Conservation (phyloP, 768 basidiomycete species). For the Dictyophora rubrovolvata region DNA sequence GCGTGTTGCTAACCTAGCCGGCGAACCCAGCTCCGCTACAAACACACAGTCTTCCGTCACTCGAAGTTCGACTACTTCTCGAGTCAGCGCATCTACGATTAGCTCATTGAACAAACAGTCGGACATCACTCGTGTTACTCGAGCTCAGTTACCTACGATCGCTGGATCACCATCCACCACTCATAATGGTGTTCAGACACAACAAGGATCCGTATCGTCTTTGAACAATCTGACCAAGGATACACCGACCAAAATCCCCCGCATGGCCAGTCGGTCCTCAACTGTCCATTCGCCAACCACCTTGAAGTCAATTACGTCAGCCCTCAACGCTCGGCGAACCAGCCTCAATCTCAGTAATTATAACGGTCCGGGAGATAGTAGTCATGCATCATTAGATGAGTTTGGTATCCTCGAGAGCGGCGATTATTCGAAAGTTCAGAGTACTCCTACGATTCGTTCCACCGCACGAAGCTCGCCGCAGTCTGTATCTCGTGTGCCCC, state of each 20-base stretch:
- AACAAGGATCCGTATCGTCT: constrained; percentile 39
- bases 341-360: constrained; percentile 46
- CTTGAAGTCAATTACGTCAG: constrained; percentile 37
- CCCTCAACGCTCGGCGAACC: constrained; percentile 47
- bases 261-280: constrained; percentile 79
- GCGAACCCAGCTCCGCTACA: constrained; percentile 35
- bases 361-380: constrained; percentile 45
- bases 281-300: constrained; percentile 63
- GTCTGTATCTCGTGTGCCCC: constrained; percentile 51
- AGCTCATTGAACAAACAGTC: constrained; percentile 85
- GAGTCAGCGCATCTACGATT: constrained; percentile 70
- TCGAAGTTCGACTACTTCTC: constrained; percentile 31
- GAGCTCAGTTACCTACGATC: constrained; percentile 78
- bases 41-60: constrained; percentile 31
- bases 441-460: constrained; percentile 32
- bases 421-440: constrained; percentile 35
- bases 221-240: constrained; percentile 46
- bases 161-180: constrained; percentile 89
- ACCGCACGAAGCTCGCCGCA: constrained; percentile 56
- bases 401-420: constrained; percentile 71
- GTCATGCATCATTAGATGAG: constrained; percentile 46
- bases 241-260: constrained; percentile 88
- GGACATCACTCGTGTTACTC: constrained; percentile 59
- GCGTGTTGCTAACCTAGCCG: constrained; percentile 68
- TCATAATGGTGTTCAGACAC: constrained; percentile 38